These are phyloP conservation scores for Cladorrhinum samala DNA, from an alignment of 495 filamentous ascomycete genomes.

Conservation along the genomic window DNA sequence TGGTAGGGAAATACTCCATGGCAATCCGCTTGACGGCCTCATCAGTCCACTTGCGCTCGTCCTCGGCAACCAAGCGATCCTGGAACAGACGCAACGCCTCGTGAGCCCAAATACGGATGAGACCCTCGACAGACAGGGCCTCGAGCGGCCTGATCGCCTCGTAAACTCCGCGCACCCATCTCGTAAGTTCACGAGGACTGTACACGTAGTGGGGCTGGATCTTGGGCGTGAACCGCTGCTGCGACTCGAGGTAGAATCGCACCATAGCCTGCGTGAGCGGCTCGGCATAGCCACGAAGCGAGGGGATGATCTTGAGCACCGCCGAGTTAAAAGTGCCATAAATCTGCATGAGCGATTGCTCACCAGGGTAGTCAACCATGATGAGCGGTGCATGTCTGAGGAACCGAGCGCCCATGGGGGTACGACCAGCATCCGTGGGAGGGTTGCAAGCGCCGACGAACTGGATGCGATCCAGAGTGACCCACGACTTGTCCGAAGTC, in stretches of 20 bases:
- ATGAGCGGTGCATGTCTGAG: constrained; percentile 90
- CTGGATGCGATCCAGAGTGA: constrained; percentile 93
- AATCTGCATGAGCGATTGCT: constrained; percentile 88
- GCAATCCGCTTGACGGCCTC: constrained; percentile 79
- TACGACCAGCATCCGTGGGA: constrained; percentile 96
- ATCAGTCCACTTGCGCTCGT: constrained; percentile 92
- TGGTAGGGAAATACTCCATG: constrained; percentile 84
- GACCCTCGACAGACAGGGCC: constrained; percentile 76
- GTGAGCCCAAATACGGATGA: constrained; percentile 97
- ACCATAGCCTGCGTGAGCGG: constrained; percentile 97
- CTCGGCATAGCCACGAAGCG: constrained; percentile 90
- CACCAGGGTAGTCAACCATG: constrained; percentile 99
- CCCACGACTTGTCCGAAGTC: constrained; percentile 95
- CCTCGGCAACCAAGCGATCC: constrained; percentile 87
- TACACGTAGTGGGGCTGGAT: constrained; percentile 99
- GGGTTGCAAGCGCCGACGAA: constrained; percentile 99
- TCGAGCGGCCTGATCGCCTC: constrained; percentile 93
- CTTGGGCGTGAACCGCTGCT: constrained; percentile 85
- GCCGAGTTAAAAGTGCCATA: constrained; percentile 98
- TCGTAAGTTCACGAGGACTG: constrained; percentile 93
- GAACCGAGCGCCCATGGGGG: constrained; percentile 87
- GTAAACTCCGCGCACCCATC: constrained; percentile 96
- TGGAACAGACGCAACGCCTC: constrained; percentile 95
- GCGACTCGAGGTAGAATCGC: constrained; percentile 89
- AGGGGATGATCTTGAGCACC: constrained; percentile 90